Conservation (phyloP, 2,329 filamentous ascomycete species). For the Alternaria brassicae region DNA sequence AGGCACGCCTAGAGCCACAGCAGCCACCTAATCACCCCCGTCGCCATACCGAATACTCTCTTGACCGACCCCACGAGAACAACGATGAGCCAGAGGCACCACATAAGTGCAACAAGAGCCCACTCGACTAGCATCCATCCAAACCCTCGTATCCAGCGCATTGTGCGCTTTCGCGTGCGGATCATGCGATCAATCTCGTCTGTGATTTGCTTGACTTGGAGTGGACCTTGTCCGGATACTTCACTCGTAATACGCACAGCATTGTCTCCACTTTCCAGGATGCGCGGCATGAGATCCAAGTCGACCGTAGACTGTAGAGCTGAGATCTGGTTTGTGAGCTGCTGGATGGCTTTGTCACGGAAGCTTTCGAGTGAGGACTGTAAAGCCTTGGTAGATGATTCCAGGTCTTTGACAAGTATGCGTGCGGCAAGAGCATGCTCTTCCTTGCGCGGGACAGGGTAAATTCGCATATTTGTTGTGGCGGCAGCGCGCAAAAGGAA, state of each 20-base stretch:
- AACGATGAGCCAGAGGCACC: constrained; percentile 92
- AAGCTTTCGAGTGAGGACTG: constrained; percentile 61
- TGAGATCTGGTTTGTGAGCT: constrained; percentile 55
- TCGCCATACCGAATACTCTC: constrained; percentile 66
- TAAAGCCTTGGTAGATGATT: constrained; percentile 55
- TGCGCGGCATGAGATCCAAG: constrained; percentile 63
- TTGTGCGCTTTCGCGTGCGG: constrained; percentile 73
- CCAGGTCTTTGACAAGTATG: constrained; percentile 58
- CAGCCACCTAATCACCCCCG: constrained; percentile 75
- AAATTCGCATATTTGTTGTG: constrained; percentile 52
- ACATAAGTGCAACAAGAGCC: constrained; percentile 86
- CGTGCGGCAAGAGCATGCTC: constrained; percentile 63
- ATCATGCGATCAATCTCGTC: constrained; percentile 75
- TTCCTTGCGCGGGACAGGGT: constrained; percentile 58
- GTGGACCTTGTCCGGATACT: constrained; percentile 75
- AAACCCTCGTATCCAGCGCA: constrained; percentile 76
- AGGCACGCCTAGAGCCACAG: constrained; percentile 64
- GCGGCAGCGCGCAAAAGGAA: constrained; percentile 52
- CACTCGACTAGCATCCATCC: constrained; percentile 88
- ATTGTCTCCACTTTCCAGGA: constrained; percentile 74
- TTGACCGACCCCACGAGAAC: constrained; percentile 73
- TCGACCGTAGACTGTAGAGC: constrained; percentile 56
- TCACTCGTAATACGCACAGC: constrained; percentile 81
- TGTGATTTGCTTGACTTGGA: constrained; percentile 80
- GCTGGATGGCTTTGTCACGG: constrained; percentile 54